phyloP scores from a whole-genome alignment of 1,284 basidiomycete species.

The Puccinia horiana region DNA sequence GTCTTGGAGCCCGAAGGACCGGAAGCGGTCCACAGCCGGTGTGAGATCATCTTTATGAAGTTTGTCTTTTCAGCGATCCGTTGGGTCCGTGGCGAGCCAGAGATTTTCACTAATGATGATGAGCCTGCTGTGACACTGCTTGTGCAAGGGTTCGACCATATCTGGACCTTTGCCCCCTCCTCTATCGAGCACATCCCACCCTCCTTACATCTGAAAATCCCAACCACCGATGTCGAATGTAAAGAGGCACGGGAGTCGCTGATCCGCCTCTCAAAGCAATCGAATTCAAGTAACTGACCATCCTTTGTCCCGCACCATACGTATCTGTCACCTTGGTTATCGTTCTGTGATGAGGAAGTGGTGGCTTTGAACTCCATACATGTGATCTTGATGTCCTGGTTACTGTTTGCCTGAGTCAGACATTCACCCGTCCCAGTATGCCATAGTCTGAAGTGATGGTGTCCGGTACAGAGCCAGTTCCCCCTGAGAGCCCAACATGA shows the following conservation, averaged over 20 bases:
- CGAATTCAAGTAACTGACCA: slow-evolving; percentile 78
- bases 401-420: slow-evolving; percentile 62
- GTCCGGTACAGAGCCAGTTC: slow-evolving; percentile 67
- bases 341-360: slow-evolving; percentile 59
- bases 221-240: slow-evolving; percentile 69
- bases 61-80: slow-evolving; percentile 77
- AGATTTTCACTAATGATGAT: slow-evolving; percentile 49
- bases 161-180: slow-evolving; percentile 75
- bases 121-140: too few species aligned
- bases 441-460: slow-evolving; percentile 68
- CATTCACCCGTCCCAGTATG: slow-evolving; percentile 57
- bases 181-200: slow-evolving; percentile 74
- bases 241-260: slow-evolving; percentile 66
- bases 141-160: slow-evolving; percentile 62
- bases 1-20: slow-evolving; percentile 59
- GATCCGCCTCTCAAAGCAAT: slow-evolving; percentile 67
- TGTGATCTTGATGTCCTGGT: slow-evolving; percentile 72
- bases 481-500: slow-evolving; percentile 67
- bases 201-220: slow-evolving; percentile 70
- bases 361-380: slow-evolving; percentile 73
- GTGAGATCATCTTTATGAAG: slow-evolving; percentile 72
- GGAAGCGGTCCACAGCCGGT: slow-evolving; percentile 73
- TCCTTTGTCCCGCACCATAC: slow-evolving; percentile 87
- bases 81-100: slow-evolving; percentile 62
- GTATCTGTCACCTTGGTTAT: slow-evolving; percentile 58